These are phyloP conservation scores for Aspergillus latus DNA, from an alignment of 2,329 filamentous ascomycete species.

Conservation along the genomic window DNA sequence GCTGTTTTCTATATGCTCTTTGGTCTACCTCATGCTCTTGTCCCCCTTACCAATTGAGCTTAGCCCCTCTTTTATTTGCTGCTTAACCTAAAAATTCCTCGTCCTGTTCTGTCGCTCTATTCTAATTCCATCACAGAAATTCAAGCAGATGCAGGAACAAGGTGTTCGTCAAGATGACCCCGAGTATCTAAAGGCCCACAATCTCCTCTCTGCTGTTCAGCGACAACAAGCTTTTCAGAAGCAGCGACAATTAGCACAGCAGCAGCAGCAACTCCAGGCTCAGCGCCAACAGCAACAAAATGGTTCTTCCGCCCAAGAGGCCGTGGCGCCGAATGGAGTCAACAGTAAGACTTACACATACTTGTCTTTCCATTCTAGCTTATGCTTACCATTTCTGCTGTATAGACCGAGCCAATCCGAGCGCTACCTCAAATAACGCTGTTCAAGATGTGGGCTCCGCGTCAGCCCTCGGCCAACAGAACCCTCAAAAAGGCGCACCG, in stretches of 20 bases:
- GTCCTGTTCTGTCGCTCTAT: background rate
- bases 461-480: conserved; percentile 17
- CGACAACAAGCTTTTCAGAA: conserved; percentile 60
- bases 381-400: background rate
- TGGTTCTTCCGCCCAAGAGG: conserved; percentile 32
- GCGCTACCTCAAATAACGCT: conserved; percentile 33
- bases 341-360: conserved; percentile 36
- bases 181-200: conserved; percentile 79
- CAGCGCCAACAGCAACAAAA: conserved; percentile 50
- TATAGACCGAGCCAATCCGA: conserved; percentile 38
- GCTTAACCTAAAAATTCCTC: background rate
- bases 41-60: background rate
- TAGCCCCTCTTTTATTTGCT: background rate
- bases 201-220: conserved; percentile 71
- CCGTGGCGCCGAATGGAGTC: conserved; percentile 39
- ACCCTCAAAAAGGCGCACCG: conserved; percentile 31
- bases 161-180: conserved; percentile 81
- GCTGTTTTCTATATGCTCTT: conserved; percentile 1
- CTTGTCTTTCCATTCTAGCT: background rate
- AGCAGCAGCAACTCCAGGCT: conserved; percentile 44
- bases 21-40: background rate
- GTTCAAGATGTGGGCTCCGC: conserved; percentile 25
- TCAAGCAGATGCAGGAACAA: conserved; percentile 80
- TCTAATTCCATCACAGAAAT: conserved; percentile 65
- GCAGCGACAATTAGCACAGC: conserved; percentile 44